These are phyloP conservation scores for Cryptosporidium bovis DNA, from an alignment of 169 alveolate genomes.

Conservation along the genomic window DNA sequence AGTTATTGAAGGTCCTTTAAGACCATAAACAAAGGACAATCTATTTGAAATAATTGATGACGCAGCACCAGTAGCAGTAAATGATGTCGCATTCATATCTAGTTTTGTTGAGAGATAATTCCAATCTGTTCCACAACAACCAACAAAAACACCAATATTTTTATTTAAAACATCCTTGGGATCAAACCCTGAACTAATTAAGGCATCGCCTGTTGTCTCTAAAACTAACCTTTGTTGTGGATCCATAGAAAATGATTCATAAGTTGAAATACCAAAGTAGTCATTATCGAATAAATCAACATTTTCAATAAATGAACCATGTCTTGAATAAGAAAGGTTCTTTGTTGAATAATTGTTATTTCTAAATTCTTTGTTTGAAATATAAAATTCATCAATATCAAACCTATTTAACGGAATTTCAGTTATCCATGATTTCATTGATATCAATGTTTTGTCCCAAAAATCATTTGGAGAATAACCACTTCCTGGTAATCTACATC, in stretches of 20 bases:
- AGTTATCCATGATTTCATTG: conserved; percentile 27
- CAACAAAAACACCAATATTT: conserved; percentile 78
- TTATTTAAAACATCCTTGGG: conserved; percentile 47
- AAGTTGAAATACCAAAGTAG: conserved; percentile 70
- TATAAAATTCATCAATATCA: conserved; percentile 69
- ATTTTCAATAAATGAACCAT: conserved; percentile 76
- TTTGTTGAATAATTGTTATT: conserved; percentile 15
- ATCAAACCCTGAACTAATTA: conserved; percentile 26
- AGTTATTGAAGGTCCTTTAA: conserved; percentile 81
- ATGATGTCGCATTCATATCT: conserved; percentile 57
- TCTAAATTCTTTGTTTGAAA: conserved; percentile 19
- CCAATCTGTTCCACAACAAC: conserved; percentile 82
- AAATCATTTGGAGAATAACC: conserved; percentile 23
- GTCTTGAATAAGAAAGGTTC: conserved; percentile 59
- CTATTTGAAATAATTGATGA: conserved; percentile 79
- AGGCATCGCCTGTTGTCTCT: conserved; percentile 70
- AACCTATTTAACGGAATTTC: conserved; percentile 62
- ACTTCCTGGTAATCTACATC: conserved; percentile 61
- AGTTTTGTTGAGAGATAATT: conserved; percentile 63
- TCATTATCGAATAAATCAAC: conserved; percentile 77
- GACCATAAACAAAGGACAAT: conserved; percentile 75
- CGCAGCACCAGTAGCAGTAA: conserved; percentile 76
- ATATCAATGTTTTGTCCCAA: conserved; percentile 43
- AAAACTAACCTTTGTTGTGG: conserved; percentile 82
- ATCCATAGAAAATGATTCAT: conserved; percentile 76